Conservation (phyloP, 2,329 filamentous ascomycete species). For the Fusarium hostae region DNA sequence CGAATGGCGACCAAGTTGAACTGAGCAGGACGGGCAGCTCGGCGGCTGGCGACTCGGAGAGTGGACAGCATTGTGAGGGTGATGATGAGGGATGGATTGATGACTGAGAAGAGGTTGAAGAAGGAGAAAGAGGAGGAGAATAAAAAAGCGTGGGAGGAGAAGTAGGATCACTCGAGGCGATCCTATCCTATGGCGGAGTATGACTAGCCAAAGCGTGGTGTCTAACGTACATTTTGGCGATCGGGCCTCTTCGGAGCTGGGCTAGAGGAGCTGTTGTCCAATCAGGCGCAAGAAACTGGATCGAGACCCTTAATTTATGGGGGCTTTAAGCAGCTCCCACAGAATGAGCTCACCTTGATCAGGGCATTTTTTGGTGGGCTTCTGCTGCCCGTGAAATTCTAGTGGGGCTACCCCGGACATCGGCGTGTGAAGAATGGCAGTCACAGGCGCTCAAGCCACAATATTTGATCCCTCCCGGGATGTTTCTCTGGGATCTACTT, state of each 20-base stretch:
- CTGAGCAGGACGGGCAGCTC: conserved; percentile 56
- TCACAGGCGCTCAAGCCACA: conserved; percentile 17
- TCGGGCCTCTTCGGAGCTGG: conserved; percentile 41
- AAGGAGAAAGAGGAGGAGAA: conserved; percentile 23
- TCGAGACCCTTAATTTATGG: conserved; percentile 37
- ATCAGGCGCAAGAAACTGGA: conserved; percentile 19
- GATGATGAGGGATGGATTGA: conserved; percentile 18
- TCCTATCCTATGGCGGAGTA: conserved; percentile 42
- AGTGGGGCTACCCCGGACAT: conserved; percentile 47
- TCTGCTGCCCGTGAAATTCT: conserved; percentile 15
- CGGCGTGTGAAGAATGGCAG: conserved; percentile 36
- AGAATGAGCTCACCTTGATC: conserved; percentile 35
- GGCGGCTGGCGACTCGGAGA: conserved; percentile 64
- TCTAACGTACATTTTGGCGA: conserved; percentile 37
- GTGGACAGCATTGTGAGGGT: conserved; percentile 64
- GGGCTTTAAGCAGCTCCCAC: conserved; percentile 19
- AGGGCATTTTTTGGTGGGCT: conserved; percentile 30
- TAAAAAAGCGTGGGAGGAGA: conserved; percentile 20
- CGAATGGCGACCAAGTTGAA: conserved; percentile 55
- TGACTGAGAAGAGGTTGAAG: conserved; percentile 25
- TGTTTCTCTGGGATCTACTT: neutral
- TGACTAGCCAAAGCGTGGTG: conserved; percentile 39
- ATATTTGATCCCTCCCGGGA: neutral
- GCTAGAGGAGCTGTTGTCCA: conserved; percentile 27
- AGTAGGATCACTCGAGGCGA: conserved; percentile 37